Base-by-base conservation (phyloP, 164 flowering plant genomes). In the Annona squamosa region DNA sequence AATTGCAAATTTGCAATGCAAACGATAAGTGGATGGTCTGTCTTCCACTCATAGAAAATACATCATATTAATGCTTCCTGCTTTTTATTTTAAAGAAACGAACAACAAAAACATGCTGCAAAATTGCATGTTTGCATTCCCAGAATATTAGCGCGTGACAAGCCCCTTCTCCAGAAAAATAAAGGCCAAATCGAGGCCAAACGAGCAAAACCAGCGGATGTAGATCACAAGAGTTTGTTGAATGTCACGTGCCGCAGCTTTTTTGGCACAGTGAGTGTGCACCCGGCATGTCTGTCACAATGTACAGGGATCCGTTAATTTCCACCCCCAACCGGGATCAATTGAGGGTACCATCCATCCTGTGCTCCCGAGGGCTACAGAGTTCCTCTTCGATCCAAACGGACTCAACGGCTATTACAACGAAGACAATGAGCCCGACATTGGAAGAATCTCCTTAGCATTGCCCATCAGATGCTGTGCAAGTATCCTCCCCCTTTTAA, bases 391-490 rank as follows among this genome's bases (percentile, higher is more conserved):
- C 81, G 80, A 84, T 73, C 64, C 47, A 72, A 67, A 84, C 86
- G 68, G 73, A 37, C 13, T 42, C 72, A 76, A 46, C 77, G 86
- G 85, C 84, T 70, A 75, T 62, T 77, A 79, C 88, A 75, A 87
- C 66, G 86, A 74, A 77, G 74, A 79, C 80, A 45, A 48, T 18
- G 62, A 16, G 17, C 7, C 45, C 26, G 43, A 64, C 90, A 63
- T 87, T 76, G 90, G 79, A 78, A 81, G 48, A 12, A 46, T 48
- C 88, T 81, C 86, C 88, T 59, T 19, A 1, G 13, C 42, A 10
- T 42, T 47, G 63, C 67, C 70, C 76, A 66, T 79, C 79, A 76
- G 81, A 80, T 79, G 68, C 70, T 13, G 10, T 37, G 2, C 37
- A 3, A 65, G 68, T 10, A 46, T 57, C 57, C 42, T 61, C 68